Conservation (phyloP, 2,329 filamentous ascomycete species). For the Ceratocystis lukuohia region DNA sequence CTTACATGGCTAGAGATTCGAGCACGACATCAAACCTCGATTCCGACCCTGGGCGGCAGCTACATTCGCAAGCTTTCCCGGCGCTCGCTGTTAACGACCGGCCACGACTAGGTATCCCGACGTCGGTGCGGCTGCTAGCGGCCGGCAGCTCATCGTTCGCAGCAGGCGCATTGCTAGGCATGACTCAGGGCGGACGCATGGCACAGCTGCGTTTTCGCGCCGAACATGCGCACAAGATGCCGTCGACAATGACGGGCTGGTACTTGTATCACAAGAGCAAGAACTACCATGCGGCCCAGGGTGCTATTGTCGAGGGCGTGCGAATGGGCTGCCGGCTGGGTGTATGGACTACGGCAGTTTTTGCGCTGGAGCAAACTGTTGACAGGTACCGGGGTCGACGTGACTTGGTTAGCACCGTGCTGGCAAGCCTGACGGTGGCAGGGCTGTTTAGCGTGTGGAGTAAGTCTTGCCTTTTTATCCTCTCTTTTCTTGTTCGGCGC, state of each 20-base stretch:
- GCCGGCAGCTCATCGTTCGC: conserved; percentile 50
- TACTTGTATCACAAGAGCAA: conserved; percentile 98
- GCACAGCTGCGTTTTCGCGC: conserved; percentile 77
- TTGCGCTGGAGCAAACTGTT: conserved; percentile 72
- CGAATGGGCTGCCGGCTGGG: conserved; percentile 59
- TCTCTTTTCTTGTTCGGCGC: background rate
- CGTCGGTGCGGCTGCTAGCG: conserved; percentile 51
- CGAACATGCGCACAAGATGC: conserved; percentile 90
- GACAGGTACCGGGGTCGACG: conserved; percentile 56
- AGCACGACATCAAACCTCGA: too few relatives aligned
- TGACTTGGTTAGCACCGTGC: conserved; percentile 68
- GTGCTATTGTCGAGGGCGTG: conserved; percentile 64
- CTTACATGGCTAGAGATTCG: background rate
- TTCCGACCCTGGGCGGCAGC: too few relatives aligned
- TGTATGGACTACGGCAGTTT: conserved; percentile 62
- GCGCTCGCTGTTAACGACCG: conserved; percentile 9
- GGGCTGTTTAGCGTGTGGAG: conserved; percentile 79
- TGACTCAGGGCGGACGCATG: conserved; percentile 57
- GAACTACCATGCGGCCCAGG: conserved; percentile 74
- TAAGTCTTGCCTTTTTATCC: conserved; percentile 33
- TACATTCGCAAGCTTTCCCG: background rate
- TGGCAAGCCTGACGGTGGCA: conserved; percentile 72
- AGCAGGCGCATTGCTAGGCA: conserved; percentile 57
- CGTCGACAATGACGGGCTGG: conserved; percentile 72
- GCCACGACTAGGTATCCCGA: conserved; percentile 48